These are phyloP conservation scores for Fragilariopsis cylindrus DNA, from an alignment of 108 stramenopile genomes.

Conservation along the genomic window DNA sequence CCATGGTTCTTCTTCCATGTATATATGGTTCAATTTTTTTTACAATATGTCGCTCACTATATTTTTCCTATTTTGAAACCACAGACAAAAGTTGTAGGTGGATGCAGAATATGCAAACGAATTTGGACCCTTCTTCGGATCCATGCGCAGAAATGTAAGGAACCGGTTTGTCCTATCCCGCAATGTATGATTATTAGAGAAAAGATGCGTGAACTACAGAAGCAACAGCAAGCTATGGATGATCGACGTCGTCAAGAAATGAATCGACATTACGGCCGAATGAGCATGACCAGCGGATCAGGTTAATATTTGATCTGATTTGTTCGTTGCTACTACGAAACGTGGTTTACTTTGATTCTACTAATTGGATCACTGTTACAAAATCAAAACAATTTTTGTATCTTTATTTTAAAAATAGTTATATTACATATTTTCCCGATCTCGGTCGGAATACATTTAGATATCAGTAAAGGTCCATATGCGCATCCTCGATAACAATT, in stretches of 20 bases:
- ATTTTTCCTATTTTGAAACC: not conserved
- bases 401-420: not conserved
- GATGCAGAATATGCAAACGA: constrained; percentile 93
- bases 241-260: constrained; percentile 89
- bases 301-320: too few species aligned
- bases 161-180: constrained; percentile 84
- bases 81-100: constrained; percentile 74
- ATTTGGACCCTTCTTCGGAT: constrained; percentile 94
- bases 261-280: constrained; percentile 60
- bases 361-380: not conserved
- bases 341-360: not conserved
- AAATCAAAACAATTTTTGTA: not conserved
- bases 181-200: constrained; percentile 91
- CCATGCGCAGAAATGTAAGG: constrained; percentile 94
- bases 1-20: not conserved
- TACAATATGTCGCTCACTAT: not conserved
- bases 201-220: constrained; percentile 84
- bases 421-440: too few species aligned
- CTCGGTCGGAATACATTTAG: not conserved
- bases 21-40: not conserved
- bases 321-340: too few species aligned
- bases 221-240: constrained; percentile 91
- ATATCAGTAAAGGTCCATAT: constrained; percentile 11
- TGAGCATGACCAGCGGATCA: constrained; percentile 4
- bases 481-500: constrained; percentile 35